phyloP scores from a whole-genome alignment of 176 grass and related monocot species.

The Triticum turgidum region DNA sequence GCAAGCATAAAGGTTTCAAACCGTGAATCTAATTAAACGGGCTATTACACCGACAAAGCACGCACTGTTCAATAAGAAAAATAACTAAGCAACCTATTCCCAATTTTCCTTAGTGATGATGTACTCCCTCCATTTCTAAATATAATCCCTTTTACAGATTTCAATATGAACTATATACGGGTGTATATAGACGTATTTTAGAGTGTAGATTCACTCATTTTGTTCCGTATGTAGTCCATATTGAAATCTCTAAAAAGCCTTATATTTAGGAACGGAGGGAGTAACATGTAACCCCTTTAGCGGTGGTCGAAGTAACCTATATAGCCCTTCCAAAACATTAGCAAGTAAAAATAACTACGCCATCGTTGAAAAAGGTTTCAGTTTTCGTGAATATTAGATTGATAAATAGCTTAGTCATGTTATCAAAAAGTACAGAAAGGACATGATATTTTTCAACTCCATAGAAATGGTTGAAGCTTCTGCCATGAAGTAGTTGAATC shows the following conservation, averaged over 20 bases:
- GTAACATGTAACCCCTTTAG: not conserved
- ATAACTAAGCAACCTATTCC: not conserved
- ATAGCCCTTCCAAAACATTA: not conserved
- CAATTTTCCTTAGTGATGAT: not conserved
- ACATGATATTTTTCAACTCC: not conserved
- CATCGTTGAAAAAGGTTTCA: not conserved
- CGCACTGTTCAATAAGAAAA: not conserved
- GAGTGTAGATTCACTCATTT: too few relatives aligned
- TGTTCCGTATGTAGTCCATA: too few relatives aligned
- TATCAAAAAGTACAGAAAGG: not conserved
- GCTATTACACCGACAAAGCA: not conserved
- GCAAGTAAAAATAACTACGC: not conserved
- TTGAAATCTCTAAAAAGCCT: too few relatives aligned
- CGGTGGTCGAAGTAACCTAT: not conserved
- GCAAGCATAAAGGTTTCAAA: slow-evolving; percentile 6
- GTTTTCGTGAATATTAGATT: not conserved
- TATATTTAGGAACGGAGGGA: too few relatives aligned
- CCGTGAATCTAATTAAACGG: not conserved
- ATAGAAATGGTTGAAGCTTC: not conserved
- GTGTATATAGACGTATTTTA: too few relatives aligned
- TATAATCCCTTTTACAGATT: too few relatives aligned
- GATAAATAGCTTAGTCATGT: not conserved
- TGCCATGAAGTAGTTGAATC: not conserved
- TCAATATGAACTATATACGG: too few relatives aligned
- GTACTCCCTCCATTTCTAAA: too few relatives aligned